Conservation (phyloP, 192 early-diverging fungal species). For the Backusella macrospora region DNA sequence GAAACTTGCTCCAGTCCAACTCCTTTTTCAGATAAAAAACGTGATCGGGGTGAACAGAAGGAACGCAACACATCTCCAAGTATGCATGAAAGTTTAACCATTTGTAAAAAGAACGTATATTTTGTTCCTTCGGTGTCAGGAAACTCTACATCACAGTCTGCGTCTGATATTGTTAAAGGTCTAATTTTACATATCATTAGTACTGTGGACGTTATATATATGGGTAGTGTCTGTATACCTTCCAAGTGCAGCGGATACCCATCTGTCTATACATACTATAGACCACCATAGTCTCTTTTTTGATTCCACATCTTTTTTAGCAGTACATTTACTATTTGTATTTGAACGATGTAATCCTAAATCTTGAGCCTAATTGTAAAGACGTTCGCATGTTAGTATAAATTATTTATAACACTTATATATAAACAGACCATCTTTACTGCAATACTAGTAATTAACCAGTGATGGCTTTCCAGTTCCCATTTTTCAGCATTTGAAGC, state of each 20-base stretch:
- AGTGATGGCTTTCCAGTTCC: conserved; percentile 21
- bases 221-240: conserved; percentile 9
- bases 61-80: conserved; percentile 33
- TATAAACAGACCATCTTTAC: conserved; percentile 27
- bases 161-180: conserved; percentile 32
- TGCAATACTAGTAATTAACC: conserved; percentile 33
- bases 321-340: not conserved
- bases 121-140: conserved; percentile 26
- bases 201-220: not conserved
- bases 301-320: conserved; percentile 11
- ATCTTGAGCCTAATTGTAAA: conserved; percentile 30
- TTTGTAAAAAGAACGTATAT: conserved; percentile 3
- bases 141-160: conserved; percentile 34
- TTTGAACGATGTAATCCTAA: conserved; percentile 39
- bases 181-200: not conserved
- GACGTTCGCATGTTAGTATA: too few relatives aligned
- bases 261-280: conserved; percentile 26
- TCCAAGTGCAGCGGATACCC: conserved; percentile 33
- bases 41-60: conserved; percentile 30
- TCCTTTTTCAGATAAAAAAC: conserved; percentile 10
- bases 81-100: conserved; percentile 33
- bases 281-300: conserved; percentile 35
- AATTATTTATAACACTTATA: too few relatives aligned
- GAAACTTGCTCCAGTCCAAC: conserved; percentile 15
- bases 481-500: conserved; percentile 15